Evolutionary conservation across 108 stramenopile species (phyloP), one percentile per base, ranked within the genome.

Genomic region (Pseudonitzschia multiseries): DNA sequence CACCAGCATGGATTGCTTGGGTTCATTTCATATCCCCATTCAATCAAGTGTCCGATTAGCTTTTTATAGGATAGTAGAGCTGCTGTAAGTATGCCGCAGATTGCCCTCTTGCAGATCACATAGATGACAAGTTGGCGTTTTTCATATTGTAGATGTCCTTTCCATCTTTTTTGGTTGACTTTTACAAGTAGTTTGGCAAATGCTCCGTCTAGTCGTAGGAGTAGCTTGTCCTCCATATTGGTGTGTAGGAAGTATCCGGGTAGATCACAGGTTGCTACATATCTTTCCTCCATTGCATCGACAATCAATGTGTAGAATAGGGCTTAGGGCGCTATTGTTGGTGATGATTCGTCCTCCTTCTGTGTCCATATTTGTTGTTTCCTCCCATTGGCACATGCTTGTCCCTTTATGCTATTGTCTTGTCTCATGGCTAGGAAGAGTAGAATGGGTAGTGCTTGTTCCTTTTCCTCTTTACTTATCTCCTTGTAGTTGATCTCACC

Each of bases 171-270:
- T 2, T 8, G 6, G n/a, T 57, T 21, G 2, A 14, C 4, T 26
- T 57, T 21, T 21, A 57, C 57, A 20, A 57, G 29, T 13, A 26
- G 4, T 5, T 24, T 6, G 3, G 57, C 57, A 8, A 57, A 4
- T 57, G n/a, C 57, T 22, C 57, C 57, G 13, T 13, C n/a, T 0
- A 57, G 4, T 26, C n/a, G 17, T 5, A 57, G 29, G 28, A 26
- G 0, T 4, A 57, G 27, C n/a, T 22, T 6, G 14, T 51, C 65
- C 13, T 83, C 71, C 32, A 40, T 28, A 41, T 40, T 4, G 17
- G 85, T 68, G 42, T 89, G 87, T 15, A 89, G 28, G 64, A 85
- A 89, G 0, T 84, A 77, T 27, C 68, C 72, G 0, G 81, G 82
- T 17, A 89, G n/a, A 33, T 89, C 88, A 66, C 74, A 28, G 3